A percentile compares a stretch with the other conserved stretches of the same genome.
Evolutionary conservation across 2,329 filamentous ascomycete species (phyloP).

Genomic region (Trichoderma koningiopsis): DNA sequence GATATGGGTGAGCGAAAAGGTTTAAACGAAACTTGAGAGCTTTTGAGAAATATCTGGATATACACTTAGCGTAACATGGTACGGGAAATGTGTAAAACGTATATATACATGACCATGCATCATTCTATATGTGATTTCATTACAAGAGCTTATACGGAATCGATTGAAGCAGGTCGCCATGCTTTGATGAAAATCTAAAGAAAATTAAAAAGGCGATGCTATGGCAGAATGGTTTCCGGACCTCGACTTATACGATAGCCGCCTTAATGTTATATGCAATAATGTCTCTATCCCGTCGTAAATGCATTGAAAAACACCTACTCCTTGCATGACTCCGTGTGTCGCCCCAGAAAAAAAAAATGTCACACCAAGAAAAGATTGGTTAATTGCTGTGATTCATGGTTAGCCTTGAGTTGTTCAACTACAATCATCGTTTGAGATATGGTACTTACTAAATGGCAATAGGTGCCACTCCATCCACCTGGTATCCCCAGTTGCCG

Average conservation of each 20-base stretch:
- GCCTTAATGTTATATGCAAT: background rate
- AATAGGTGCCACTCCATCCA: slow-evolving; percentile 92
- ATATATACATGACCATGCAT: background rate
- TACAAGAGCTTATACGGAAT: background rate
- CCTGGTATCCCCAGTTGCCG: slow-evolving; percentile 95
- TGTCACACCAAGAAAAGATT: background rate
- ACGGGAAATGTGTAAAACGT: background rate
- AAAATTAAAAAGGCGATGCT: background rate
- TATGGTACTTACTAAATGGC: slow-evolving; percentile 81
- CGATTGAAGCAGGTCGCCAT: background rate
- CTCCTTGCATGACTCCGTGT: background rate
- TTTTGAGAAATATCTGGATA: background rate
- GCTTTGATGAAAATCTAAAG: background rate
- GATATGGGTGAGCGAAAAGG: slow-evolving; percentile 85
- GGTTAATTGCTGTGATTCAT: slow-evolving; percentile 38
- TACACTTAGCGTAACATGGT: background rate
- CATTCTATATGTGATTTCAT: background rate
- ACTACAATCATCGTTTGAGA: background rate
- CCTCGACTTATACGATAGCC: background rate
- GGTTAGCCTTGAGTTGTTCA: slow-evolving; percentile 34
- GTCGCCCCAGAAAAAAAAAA: background rate
- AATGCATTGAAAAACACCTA: slow-evolving; percentile 7
- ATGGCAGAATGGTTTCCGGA: background rate
- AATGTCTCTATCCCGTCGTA: slow-evolving; percentile 13
- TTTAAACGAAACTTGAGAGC: slow-evolving; percentile 46